Percentiles rank a stretch among this genome's conserved stretches.
Conservation (phyloP, 2,329 filamentous ascomycete species). For the Pseudopithomyces chartarum region DNA sequence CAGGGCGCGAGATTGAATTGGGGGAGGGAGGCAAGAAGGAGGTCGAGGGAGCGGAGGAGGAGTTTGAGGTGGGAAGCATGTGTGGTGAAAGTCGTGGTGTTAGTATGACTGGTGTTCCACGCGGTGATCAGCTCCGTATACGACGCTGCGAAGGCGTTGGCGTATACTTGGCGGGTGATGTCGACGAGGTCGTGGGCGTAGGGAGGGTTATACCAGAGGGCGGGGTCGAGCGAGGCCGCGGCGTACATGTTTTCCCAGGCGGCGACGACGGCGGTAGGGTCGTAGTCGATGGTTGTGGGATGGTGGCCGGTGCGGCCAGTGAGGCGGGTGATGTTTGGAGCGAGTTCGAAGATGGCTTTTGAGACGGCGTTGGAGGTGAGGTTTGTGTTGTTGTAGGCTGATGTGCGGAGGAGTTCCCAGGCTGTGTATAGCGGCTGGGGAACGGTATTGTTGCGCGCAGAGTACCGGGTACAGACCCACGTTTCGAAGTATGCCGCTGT, state of each 20-base stretch:
- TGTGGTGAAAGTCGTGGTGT: conserved; percentile 17
- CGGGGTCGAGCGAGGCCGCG: conserved; percentile 37
- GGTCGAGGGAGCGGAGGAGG: conserved; percentile 45
- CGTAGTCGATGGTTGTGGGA: conserved; percentile 50
- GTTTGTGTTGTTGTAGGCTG: conserved; percentile 57
- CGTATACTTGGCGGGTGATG: conserved; percentile 55
- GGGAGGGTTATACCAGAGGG: conserved; percentile 49
- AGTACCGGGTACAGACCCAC: conserved; percentile 54
- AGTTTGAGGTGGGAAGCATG: conserved; percentile 10
- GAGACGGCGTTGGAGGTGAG: conserved; percentile 48
- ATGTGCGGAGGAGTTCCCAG: conserved; percentile 53
- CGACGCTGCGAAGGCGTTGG: conserved; percentile 51
- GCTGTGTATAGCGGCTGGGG: conserved; percentile 46
- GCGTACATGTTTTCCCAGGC: conserved; percentile 49
- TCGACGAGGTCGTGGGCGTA: conserved; percentile 57
- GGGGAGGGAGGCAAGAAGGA: conserved; percentile 48
- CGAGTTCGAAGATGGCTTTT: conserved; percentile 54
- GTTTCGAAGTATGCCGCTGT: conserved; percentile 52
- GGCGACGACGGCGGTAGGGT: conserved; percentile 43
- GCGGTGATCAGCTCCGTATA: conserved; percentile 46
- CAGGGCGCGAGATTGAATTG: conserved; percentile 52
- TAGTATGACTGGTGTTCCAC: conserved; percentile 32
- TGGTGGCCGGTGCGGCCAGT: conserved; percentile 49
- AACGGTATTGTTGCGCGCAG: conserved; percentile 12
- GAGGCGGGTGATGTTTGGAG: conserved; percentile 50